These are phyloP conservation scores for Melaleuca alternifolia DNA, from an alignment of 345 rosid species.

Conservation along the genomic window DNA sequence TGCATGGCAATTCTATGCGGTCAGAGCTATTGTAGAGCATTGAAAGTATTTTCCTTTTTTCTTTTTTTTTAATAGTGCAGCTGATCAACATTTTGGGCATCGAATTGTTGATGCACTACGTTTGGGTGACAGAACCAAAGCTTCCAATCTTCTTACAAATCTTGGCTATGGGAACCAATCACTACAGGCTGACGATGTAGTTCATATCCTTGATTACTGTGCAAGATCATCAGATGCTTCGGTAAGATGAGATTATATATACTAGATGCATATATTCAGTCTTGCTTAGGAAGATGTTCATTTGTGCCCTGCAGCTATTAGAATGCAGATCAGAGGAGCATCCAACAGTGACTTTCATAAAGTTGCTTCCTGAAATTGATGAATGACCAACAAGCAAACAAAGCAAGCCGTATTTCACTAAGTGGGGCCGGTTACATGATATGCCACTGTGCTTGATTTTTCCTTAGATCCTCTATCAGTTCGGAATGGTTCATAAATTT, in stretches of 20 bases:
- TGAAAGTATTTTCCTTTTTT: background rate
- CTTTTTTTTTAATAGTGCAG: conserved; percentile 8
- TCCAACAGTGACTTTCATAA: background rate
- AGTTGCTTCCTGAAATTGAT: background rate
- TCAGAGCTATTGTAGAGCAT: background rate
- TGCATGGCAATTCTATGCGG: background rate
- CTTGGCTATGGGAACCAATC: conserved; percentile 17
- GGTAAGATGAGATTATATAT: conserved; percentile 30
- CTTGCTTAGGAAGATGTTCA: background rate
- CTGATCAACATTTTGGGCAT: conserved; percentile 16
- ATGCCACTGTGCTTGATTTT: background rate
- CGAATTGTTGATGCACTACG: conserved; percentile 60
- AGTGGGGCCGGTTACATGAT: background rate
- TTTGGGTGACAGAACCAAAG: conserved; percentile 48
- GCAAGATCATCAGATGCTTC: conserved; percentile 61
- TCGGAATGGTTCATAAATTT: background rate
- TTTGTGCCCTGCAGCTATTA: background rate
- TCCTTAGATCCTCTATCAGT: background rate
- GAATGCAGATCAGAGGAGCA: background rate
- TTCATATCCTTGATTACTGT: conserved; percentile 48
- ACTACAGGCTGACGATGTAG: conserved; percentile 31
- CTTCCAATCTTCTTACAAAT: conserved; percentile 49
- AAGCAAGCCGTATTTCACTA: background rate
- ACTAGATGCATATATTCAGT: background rate
- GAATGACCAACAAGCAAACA: background rate